Conservation (phyloP, 2,329 filamentous ascomycete genomes). For the Didymosphaeria variabile region DNA sequence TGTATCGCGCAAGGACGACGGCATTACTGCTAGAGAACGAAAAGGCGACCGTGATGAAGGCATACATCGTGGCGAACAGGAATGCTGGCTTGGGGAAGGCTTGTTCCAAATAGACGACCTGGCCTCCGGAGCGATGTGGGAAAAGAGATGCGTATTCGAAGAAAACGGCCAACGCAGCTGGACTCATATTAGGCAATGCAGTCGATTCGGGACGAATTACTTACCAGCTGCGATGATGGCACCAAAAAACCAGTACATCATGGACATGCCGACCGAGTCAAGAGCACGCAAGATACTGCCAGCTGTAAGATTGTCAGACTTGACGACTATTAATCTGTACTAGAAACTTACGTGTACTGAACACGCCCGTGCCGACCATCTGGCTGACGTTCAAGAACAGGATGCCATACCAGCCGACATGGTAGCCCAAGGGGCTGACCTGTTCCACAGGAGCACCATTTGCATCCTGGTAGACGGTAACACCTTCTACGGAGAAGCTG, state of each 20-base stretch:
- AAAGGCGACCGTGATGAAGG: conserved; percentile 39
- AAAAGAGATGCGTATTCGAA: conserved; percentile 40
- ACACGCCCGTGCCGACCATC: conserved; percentile 45
- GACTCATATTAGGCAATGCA: background rate
- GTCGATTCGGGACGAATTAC: background rate
- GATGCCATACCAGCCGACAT: conserved; percentile 41
- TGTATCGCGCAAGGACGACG: conserved; percentile 40
- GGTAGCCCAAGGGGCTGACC: conserved; percentile 42
- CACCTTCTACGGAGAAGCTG: conserved; percentile 35
- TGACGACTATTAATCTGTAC: background rate
- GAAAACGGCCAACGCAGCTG: conserved; percentile 38
- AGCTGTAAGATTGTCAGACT: conserved; percentile 24
- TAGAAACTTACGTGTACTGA: conserved; percentile 37
- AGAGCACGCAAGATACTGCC: conserved; percentile 35
- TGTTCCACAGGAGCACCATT: conserved; percentile 42
- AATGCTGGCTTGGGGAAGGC: conserved; percentile 38
- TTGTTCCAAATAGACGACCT: conserved; percentile 44
- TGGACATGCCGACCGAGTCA: conserved; percentile 39
- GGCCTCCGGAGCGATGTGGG: conserved; percentile 39
- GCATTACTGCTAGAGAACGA: conserved; percentile 45
- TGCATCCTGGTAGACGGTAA: conserved; percentile 36
- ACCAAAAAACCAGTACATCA: conserved; percentile 42
- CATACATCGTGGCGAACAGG: conserved; percentile 41
- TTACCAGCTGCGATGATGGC: conserved; percentile 37
- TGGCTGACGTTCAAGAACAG: conserved; percentile 43